Base-by-base conservation (phyloP, 1,284 basidiomycete genomes). In the Stereum hirsutum region DNA sequence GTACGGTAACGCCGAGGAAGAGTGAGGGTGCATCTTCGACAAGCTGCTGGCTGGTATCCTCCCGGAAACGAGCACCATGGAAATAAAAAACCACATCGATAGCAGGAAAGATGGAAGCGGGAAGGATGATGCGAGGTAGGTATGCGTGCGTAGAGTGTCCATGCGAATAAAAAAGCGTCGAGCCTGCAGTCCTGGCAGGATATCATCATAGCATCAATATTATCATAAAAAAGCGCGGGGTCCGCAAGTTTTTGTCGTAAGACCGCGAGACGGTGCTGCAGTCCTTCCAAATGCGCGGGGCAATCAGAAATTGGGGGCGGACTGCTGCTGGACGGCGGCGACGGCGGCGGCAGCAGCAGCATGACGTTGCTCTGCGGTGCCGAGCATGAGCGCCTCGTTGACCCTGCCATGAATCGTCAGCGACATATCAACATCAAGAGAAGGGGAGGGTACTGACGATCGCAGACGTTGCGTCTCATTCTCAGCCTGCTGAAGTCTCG, bases 371-470 rank as follows among this genome's bases (percentile, higher is more conserved):
- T 79, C 79, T 37, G 82, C 80, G 46, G 81, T 82, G 61, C 78
- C 78, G 59, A 88, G 77, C 82, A 89, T 88, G 58, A 89, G 70
- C 32, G 81, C 81, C 73, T 89, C 85, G 62, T 89, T 89, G 54
- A 89, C 78, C 55, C 75, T 81, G 33, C 31, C 34, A 33, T 24
- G 39, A 30, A 17, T 5, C 24, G 30, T 43, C 37, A 42, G 43
- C 20, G 33, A 19, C 23, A 28, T n/a, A 32, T 32, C 19, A 21
- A 15, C 41, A 19, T 17, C 12, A 10, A 39, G 26, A 42, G 25
- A 15, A 15, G 5, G 12, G 20, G 3, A 24, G 25, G 15, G 27
- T 33, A 56, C 68, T 49, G 50, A 72, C 69, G 71, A 69, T 63
- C 81, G 75, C 57, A 88, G 80, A 53, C 83, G 74, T 57, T 75